Evolutionary conservation across 345 rosid species (phyloP).

Genomic region (Syzygium aqueum): DNA sequence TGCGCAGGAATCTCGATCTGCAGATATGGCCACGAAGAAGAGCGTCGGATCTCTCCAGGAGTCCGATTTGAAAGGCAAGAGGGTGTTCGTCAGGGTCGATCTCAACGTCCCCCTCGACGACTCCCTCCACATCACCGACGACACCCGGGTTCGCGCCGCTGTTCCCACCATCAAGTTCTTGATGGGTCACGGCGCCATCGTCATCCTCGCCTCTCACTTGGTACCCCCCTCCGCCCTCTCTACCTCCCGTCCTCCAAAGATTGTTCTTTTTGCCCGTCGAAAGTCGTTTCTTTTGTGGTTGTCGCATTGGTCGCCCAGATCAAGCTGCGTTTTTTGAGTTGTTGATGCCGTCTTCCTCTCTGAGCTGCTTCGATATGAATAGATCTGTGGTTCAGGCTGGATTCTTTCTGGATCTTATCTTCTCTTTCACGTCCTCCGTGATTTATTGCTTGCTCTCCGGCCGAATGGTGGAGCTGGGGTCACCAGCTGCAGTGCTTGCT

Average conservation of each 20-base stretch:
- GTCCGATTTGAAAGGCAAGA: slow-evolving; percentile 59
- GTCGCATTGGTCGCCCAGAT: neutral
- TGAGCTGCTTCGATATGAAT: neutral
- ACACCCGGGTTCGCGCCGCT: slow-evolving; percentile 43
- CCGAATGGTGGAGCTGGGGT: neutral
- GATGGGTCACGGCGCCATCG: slow-evolving; percentile 27
- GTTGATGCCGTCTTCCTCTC: neutral
- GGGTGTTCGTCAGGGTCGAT: slow-evolving; percentile 55
- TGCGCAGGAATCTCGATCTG: neutral
- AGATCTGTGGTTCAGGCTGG: neutral
- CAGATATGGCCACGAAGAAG: slow-evolving; percentile 38
- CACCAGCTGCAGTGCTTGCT: neutral
- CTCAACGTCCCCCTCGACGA: slow-evolving; percentile 53
- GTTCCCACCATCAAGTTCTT: slow-evolving; percentile 52
- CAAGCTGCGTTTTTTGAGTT: neutral
- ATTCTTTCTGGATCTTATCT: neutral
- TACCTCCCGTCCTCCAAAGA: neutral
- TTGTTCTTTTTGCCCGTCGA: neutral
- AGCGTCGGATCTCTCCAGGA: slow-evolving; percentile 40
- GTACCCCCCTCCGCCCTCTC: neutral
- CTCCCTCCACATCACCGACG: slow-evolving; percentile 38
- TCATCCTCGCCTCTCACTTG: slow-evolving; percentile 43
- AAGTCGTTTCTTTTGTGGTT: neutral
- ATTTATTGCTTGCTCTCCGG: neutral
- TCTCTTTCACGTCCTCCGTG: neutral